These are phyloP conservation scores for Setomelanomma holmii DNA, from an alignment of 2,329 filamentous ascomycete genomes.

Conservation along the genomic window DNA sequence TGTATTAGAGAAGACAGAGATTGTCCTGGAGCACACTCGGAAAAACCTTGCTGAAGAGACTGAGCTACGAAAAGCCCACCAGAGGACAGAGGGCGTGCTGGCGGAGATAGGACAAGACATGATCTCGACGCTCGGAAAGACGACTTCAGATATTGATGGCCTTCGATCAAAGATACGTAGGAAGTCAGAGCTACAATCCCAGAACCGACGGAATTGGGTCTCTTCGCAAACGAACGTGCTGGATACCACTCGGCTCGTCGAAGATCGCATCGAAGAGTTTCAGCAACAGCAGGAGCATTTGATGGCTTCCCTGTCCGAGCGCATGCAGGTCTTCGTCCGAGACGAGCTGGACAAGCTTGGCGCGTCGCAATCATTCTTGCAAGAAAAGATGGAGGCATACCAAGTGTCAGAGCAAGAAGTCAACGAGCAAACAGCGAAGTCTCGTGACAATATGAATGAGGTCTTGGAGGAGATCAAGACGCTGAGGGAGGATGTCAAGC, in stretches of 20 bases:
- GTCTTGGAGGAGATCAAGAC: constrained; percentile 90
- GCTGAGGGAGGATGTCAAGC: constrained; percentile 87
- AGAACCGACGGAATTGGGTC: constrained; percentile 82
- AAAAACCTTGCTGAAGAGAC: constrained; percentile 81
- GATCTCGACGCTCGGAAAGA: constrained; percentile 77
- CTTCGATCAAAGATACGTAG: constrained; percentile 86
- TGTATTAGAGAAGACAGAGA: constrained; percentile 85
- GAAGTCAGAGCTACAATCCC: constrained; percentile 80
- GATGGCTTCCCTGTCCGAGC: constrained; percentile 69
- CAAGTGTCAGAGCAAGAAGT: constrained; percentile 72
- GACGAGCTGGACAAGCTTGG: constrained; percentile 76
- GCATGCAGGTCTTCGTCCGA: constrained; percentile 79
- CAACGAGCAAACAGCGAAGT: constrained; percentile 69
- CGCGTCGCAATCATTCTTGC: constrained; percentile 72
- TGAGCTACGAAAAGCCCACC: constrained; percentile 79
- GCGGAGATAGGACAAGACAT: constrained; percentile 76
- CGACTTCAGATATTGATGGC: constrained; percentile 79
- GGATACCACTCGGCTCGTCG: constrained; percentile 78
- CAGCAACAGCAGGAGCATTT: constrained; percentile 74
- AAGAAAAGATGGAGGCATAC: constrained; percentile 73
- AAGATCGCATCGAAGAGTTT: constrained; percentile 76
- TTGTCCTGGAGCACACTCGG: constrained; percentile 78
- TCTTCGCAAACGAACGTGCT: constrained; percentile 77
- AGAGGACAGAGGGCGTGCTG: constrained; percentile 82
- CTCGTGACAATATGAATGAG: constrained; percentile 87